phyloP scores from a whole-genome alignment of 2,329 filamentous ascomycete species.

The Tolypocladium amazonense region DNA sequence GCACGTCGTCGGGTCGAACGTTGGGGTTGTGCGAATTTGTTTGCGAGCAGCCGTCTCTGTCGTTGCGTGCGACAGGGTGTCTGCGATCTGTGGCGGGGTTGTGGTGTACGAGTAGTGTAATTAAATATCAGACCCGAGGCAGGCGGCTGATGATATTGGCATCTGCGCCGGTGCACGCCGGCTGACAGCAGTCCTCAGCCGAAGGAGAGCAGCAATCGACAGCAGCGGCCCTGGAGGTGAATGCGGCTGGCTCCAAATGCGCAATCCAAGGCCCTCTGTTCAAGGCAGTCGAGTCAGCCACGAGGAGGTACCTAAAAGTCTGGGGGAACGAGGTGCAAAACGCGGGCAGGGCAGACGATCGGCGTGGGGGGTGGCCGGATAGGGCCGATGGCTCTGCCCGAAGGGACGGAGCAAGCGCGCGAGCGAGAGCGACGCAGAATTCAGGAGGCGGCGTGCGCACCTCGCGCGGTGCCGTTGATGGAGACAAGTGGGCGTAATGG shows the following conservation, averaged over 20 bases:
- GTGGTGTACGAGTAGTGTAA: not conserved
- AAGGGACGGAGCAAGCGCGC: not conserved
- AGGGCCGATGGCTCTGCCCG: constrained; percentile 2
- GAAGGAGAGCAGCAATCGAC: not conserved
- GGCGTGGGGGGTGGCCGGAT: constrained; percentile 2
- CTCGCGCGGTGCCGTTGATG: not conserved
- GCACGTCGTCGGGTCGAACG: not conserved
- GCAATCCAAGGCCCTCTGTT: not conserved
- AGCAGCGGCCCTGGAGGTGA: not conserved
- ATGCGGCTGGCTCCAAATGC: not conserved
- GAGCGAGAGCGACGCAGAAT: not conserved
- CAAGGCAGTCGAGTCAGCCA: not conserved
- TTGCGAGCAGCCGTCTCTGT: not conserved
- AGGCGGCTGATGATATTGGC: not conserved
- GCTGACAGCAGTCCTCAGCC: not conserved
- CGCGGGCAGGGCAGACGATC: not conserved
- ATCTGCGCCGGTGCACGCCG: not conserved
- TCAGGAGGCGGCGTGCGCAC: not conserved
- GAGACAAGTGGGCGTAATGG: not conserved
- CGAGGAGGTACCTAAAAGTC: not conserved
- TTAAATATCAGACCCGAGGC: not conserved
- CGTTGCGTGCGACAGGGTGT: not conserved
- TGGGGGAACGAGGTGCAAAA: not conserved
- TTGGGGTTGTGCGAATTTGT: not conserved
- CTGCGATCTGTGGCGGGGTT: not conserved